Conservation (phyloP, 2,329 filamentous ascomycete genomes). For the Xylariaceae sp. region DNA sequence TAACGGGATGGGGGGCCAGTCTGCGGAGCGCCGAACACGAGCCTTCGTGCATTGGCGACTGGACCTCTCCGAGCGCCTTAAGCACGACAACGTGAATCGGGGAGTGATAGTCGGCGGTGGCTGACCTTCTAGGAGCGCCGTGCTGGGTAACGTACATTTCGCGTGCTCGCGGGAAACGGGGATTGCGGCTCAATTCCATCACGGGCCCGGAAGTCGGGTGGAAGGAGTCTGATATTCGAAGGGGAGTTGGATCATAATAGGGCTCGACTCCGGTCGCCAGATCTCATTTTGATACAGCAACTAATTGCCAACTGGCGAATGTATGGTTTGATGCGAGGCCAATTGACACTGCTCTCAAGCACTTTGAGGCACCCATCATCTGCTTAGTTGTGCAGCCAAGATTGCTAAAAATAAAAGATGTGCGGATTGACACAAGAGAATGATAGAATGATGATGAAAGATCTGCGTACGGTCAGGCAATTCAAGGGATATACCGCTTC, state of each 20-base stretch:
- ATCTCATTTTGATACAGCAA: neutral
- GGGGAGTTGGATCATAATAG: neutral
- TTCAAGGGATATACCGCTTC: conserved; percentile 3
- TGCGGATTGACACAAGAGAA: neutral
- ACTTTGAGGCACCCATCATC: neutral
- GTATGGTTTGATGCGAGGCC: neutral
- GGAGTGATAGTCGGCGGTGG: conserved; percentile 5
- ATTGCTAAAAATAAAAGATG: conserved; percentile 16
- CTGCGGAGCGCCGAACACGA: conserved; percentile 27
- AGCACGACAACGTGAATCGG: conserved; percentile 10
- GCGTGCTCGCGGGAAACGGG: too few relatives aligned
- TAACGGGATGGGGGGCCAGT: conserved; percentile 18
- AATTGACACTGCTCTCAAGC: neutral
- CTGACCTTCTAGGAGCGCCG: conserved; percentile 17
- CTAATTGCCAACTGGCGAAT: neutral
- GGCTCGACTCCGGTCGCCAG: neutral
- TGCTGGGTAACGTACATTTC: too few relatives aligned
- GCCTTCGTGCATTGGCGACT: conserved; percentile 20
- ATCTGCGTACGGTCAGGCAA: conserved; percentile 2
- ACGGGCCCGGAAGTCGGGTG: conserved; percentile 15
- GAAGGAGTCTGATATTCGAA: too few relatives aligned
- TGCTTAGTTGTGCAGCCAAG: neutral
- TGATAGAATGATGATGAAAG: conserved; percentile 5
- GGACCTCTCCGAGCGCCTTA: conserved; percentile 16
- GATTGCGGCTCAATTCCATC: conserved; percentile 2